phyloP scores from a whole-genome alignment of 108 stramenopile genomes.

The Mediolabrus comicus region DNA sequence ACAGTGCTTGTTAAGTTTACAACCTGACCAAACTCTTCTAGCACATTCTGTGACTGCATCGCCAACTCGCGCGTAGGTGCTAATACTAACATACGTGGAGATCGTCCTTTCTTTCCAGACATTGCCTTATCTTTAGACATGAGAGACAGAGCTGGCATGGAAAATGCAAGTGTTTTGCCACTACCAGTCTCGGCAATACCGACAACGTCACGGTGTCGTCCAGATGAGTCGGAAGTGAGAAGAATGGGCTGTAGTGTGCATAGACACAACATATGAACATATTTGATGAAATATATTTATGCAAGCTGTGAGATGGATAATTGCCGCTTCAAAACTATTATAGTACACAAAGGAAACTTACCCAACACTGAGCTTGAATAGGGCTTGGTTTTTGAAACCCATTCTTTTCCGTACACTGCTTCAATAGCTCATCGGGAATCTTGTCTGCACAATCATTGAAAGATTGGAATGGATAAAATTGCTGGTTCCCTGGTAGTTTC shows the following conservation, averaged over 20 bases:
- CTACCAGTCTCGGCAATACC: conserved; percentile 97
- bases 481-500: conserved; percentile 27
- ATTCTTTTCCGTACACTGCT: conserved; percentile 79
- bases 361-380: conserved; percentile 98
- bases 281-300: too few relatives aligned
- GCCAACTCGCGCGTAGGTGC: conserved; percentile 99
- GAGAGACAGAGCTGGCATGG: conserved; percentile 85
- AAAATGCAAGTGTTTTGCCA: conserved; percentile 97
- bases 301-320: neutral
- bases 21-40: conserved; percentile 86
- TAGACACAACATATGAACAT: neutral
- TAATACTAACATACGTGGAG: conserved; percentile 92
- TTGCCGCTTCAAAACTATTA: conserved; percentile 31
- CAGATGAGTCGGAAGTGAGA: conserved; percentile 24
- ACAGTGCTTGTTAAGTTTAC: conserved; percentile 77
- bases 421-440: conserved; percentile 46
- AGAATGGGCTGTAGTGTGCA: conserved; percentile 29
- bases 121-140: conserved; percentile 50
- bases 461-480: conserved; percentile 62
- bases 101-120: conserved; percentile 23
- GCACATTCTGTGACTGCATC: conserved; percentile 91
- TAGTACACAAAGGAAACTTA: conserved; percentile 49
- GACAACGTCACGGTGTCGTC: conserved; percentile 69
- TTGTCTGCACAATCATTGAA: conserved; percentile 66
- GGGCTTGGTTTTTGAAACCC: conserved; percentile 88